phyloP scores from a whole-genome alignment of 2,329 filamentous ascomycete species.

The Calonectria hongkongensis region DNA sequence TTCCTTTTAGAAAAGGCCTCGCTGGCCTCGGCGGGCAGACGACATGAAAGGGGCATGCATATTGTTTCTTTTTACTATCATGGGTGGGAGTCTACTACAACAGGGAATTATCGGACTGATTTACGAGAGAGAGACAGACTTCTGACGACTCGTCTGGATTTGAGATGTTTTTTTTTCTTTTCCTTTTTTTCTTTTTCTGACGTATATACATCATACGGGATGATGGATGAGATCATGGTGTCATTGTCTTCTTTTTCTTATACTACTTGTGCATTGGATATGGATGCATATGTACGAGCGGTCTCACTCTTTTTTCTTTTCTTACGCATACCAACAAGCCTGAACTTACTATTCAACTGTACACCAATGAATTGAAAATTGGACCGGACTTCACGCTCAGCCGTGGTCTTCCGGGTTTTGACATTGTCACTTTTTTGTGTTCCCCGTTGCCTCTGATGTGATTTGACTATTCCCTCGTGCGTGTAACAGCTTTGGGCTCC shows the following conservation, averaged over 20 bases:
- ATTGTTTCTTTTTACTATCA: conserved; percentile 26
- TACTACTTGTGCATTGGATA: conserved; percentile 17
- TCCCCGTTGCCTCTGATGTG: neutral
- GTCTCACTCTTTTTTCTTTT: conserved; percentile 5
- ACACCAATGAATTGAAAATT: conserved; percentile 34
- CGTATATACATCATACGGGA: conserved; percentile 27
- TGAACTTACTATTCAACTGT: conserved; percentile 23
- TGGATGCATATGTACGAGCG: conserved; percentile 24
- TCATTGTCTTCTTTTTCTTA: conserved; percentile 4
- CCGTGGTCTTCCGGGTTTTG: conserved; percentile 3
- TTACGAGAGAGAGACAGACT: conserved; percentile 18
- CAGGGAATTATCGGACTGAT: conserved; percentile 28
- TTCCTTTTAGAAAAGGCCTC: conserved; percentile 35
- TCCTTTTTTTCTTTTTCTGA: conserved; percentile 5
- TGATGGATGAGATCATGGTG: conserved; percentile 29
- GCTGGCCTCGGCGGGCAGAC: conserved; percentile 35
- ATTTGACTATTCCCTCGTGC: neutral
- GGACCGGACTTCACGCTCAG: neutral
- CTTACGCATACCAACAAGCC: neutral
- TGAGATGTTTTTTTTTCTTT: conserved; percentile 8
- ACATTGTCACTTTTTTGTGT: neutral
- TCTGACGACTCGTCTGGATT: conserved; percentile 22
- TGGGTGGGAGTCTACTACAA: conserved; percentile 40
- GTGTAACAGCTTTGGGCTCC: neutral
- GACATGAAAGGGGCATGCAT: conserved; percentile 30